These are phyloP conservation scores for Pichia terricola DNA, from an alignment of 1,139 yeast genomes.

Conservation along the genomic window DNA sequence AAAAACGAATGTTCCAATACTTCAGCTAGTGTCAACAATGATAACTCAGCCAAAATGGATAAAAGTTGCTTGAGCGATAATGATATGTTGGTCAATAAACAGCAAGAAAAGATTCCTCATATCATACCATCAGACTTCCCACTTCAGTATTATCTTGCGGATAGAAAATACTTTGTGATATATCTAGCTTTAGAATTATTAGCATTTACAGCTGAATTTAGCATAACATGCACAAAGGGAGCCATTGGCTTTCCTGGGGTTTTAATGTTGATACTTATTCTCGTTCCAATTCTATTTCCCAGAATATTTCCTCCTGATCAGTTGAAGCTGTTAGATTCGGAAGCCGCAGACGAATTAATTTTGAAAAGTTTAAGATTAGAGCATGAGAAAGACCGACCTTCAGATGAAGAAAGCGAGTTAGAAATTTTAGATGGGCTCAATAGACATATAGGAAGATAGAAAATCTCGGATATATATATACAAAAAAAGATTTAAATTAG, in stretches of 20 bases:
- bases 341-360: constrained; percentile 57
- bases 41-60: background rate
- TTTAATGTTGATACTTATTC: constrained; percentile 50
- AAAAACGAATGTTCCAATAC: background rate
- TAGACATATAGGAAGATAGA: background rate
- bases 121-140: constrained; percentile 14
- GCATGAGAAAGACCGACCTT: background rate
- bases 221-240: constrained; percentile 75
- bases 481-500: too few relatives aligned
- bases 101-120: background rate
- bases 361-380: constrained; percentile 29
- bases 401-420: background rate
- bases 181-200: constrained; percentile 52
- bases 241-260: constrained; percentile 95
- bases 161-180: constrained; percentile 40
- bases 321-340: constrained; percentile 55
- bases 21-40: background rate
- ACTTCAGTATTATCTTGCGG: constrained; percentile 25
- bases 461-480: background rate
- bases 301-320: constrained; percentile 53
- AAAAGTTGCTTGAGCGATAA: background rate
- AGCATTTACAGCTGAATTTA: constrained; percentile 75
- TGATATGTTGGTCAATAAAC: background rate
- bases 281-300: constrained; percentile 42
- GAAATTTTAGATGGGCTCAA: background rate